Evolutionary conservation across 345 rosid genomes (phyloP).

Genomic region (Syzygium aromaticum): DNA sequence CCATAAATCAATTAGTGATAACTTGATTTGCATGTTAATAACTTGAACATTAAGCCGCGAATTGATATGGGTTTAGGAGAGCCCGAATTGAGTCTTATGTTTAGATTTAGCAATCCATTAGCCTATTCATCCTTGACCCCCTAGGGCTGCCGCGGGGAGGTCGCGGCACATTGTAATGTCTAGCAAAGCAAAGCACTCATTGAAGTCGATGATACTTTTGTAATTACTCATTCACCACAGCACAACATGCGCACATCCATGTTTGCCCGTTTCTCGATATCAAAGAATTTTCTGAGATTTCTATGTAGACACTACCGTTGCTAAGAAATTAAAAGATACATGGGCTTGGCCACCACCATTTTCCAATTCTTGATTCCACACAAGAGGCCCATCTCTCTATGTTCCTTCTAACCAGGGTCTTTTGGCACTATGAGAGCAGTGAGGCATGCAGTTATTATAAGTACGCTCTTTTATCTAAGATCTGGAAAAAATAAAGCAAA

Average conservation of each 20-base stretch:
- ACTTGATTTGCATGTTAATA: no score
- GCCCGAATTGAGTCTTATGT: no score
- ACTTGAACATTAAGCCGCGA: no score
- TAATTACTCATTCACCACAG: background rate
- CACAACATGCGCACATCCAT: background rate
- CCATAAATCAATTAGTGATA: no score
- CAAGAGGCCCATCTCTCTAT: background rate
- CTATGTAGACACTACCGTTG: background rate
- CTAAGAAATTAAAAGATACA: background rate
- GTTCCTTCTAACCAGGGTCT: background rate
- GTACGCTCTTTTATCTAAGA: background rate
- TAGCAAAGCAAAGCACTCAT: background rate
- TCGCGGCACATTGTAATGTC: background rate
- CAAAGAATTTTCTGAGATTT: background rate
- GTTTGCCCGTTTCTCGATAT: background rate
- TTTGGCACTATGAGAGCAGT: background rate
- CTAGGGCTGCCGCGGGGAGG: no score
- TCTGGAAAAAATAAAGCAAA: background rate
- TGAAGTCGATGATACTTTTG: background rate
- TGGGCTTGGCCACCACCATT: no score
- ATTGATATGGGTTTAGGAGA: no score
- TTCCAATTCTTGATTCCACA: background rate
- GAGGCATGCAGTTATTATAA: background rate
- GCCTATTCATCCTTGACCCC: no score
- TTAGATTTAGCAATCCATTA: no score